Base-by-base conservation (phyloP, 768 basidiomycete genomes). In the Tricholoma matsutake region DNA sequence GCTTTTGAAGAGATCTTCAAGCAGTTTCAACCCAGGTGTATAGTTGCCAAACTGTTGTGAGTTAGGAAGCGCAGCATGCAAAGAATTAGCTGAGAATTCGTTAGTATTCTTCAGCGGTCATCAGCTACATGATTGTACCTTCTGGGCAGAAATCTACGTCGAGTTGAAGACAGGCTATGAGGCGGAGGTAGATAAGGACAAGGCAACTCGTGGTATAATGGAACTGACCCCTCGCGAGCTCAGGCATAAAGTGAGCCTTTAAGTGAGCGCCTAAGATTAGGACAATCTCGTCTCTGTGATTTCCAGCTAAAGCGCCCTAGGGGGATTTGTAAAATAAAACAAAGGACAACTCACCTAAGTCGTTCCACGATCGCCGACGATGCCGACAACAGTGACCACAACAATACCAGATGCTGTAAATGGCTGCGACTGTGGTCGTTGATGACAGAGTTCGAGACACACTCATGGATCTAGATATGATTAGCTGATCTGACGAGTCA, bases 231-330 rank as follows among this genome's bases (percentile, higher is more conserved):
- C 65, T 61, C 16, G 73, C 77, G 4, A 82, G 61, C 35, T 67
- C 68, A 0, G 81, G 81, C 14, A 78, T 62, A 57, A 79, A 79
- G 59, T 77, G 66, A 4, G 71, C 68, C 49, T 77, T 74, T 1
- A 81, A 66, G 45, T 72, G 70, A 1, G 71, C 76, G 9, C 59
- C 65, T 37, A 78, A 54, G 53, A 52, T 14, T 58, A 71, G 58
- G 49, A 62, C 59, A 22, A 63, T 58, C 65, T 74, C 64, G 10
- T 57, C 55, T 31, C 64, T 59, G 22, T 25, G 4, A 22, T 6
- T 54, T 22, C 31, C 56, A 51, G n/a, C 56, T 18, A n/a, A n/a
- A n/a, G n/a, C n/a, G n/a, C n/a, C n/a, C n/a, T 56, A 29, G 5
- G 58, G 31, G n/a, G 14, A 39, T 55, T 55, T 31, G 34, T 4